Percentiles rank a stretch among this genome's conserved stretches.
These are phyloP conservation scores for Moesziomyces antarcticus DNA, from an alignment of 1,284 basidiomycete genomes.

Conservation along the genomic window DNA sequence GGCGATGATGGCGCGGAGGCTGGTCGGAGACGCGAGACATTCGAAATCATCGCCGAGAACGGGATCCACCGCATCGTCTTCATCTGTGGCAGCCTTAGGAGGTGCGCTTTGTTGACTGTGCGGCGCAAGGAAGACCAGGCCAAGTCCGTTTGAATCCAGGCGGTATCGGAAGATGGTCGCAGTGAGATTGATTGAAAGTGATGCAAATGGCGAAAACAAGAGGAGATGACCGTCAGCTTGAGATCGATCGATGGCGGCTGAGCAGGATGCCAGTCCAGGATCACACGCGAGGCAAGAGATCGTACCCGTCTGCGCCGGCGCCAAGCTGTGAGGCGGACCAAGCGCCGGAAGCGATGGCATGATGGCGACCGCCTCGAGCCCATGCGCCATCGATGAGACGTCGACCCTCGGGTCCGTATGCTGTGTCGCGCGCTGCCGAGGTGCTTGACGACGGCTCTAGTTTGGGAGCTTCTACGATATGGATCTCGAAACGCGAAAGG, in stretches of 20 bases:
- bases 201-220: background rate
- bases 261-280: conserved; percentile 2
- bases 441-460: background rate
- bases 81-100: background rate
- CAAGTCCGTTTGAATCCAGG: background rate
- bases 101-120: conserved; percentile 8
- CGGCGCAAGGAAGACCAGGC: background rate
- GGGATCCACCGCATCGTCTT: conserved; percentile 6
- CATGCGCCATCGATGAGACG: conserved; percentile 48
- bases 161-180: background rate
- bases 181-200: background rate
- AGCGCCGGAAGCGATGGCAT: conserved; percentile 50
- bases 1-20: conserved; percentile 32
- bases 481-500: conserved; percentile 53
- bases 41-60: background rate
- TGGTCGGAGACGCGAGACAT: conserved; percentile 18
- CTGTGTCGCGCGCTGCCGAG: background rate
- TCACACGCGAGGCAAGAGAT: conserved; percentile 31
- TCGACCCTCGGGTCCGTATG: conserved; percentile 6
- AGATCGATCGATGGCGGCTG: background rate
- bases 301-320: conserved; percentile 38
- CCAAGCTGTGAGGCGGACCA: conserved; percentile 45
- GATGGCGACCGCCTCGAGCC: conserved; percentile 45
- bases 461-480: conserved; percentile 46
- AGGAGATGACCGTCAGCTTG: background rate